phyloP scores from a whole-genome alignment of 352 stramenopile genomes.

The Phytophthora uliginosa region DNA sequence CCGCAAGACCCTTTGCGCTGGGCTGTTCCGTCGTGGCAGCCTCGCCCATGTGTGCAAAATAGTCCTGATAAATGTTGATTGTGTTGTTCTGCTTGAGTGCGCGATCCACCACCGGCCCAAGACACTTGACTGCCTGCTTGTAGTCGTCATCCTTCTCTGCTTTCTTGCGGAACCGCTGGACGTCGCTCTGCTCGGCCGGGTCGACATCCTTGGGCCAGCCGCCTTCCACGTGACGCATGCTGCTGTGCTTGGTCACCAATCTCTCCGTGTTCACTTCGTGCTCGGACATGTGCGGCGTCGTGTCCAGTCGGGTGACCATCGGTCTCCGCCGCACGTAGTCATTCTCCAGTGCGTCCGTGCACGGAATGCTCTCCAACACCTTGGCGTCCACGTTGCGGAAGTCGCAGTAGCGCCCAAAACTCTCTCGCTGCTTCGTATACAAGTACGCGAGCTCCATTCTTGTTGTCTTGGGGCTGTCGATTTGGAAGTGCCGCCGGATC shows the following conservation, averaged over 20 bases:
- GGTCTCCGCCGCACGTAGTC: conserved; percentile 93
- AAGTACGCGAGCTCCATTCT: conserved; percentile 92
- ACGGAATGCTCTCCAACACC: conserved; percentile 92
- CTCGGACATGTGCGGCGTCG: conserved; percentile 92
- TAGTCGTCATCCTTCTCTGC: conserved; percentile 98
- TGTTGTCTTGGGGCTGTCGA: conserved; percentile 1
- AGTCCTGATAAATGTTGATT: conserved; percentile 98
- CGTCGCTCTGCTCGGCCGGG: conserved; percentile 96
- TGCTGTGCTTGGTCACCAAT: conserved; percentile 93
- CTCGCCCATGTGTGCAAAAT: conserved; percentile 94
- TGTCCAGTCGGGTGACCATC: conserved; percentile 90
- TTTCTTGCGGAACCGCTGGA: conserved; percentile 97
- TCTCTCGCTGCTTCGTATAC: conserved; percentile 92
- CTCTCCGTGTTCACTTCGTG: conserved; percentile 96
- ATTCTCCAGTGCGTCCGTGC: conserved; percentile 86
- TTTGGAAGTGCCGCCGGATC: conserved; percentile 39
- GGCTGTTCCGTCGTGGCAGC: conserved; percentile 95
- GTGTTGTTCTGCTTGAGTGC: conserved; percentile 99
- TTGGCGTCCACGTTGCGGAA: conserved; percentile 93
- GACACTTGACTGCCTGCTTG: conserved; percentile 94
- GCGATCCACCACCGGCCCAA: conserved; percentile 93
- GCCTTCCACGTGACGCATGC: conserved; percentile 96
- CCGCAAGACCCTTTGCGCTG: conserved; percentile 96
- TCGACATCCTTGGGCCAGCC: conserved; percentile 99
- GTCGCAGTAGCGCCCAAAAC: conserved; percentile 95